A percentile compares a stretch with the other conserved stretches of the same genome.
These are phyloP conservation scores for Colletotrichum cuscutae DNA, from an alignment of 2,329 filamentous ascomycete species.

Conservation along the genomic window DNA sequence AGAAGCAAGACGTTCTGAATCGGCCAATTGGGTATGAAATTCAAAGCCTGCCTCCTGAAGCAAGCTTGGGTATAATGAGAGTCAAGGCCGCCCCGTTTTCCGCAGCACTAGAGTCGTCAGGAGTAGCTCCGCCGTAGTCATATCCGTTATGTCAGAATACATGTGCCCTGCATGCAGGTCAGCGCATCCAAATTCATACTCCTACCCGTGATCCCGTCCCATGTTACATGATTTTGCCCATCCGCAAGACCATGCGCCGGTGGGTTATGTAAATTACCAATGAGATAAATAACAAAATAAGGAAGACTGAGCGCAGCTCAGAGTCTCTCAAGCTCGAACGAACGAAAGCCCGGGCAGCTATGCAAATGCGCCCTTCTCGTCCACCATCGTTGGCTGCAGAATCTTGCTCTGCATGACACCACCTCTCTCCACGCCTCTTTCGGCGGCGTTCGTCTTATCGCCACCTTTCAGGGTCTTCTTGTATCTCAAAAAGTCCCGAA, in stretches of 20 bases:
- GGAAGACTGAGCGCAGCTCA: constrained; percentile 15
- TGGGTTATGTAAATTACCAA: background rate
- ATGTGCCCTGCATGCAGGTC: background rate
- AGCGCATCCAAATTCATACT: background rate
- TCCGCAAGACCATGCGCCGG: background rate
- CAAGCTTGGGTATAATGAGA: constrained; percentile 28
- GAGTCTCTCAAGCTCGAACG: background rate
- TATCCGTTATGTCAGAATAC: background rate
- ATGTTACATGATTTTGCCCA: background rate
- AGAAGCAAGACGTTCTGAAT: background rate
- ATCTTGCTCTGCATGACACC: constrained; percentile 5
- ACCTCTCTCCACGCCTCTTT: background rate
- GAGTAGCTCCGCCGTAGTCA: constrained; percentile 1
- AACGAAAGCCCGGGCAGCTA: background rate
- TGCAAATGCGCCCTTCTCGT: constrained; percentile 6
- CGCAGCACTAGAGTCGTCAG: background rate
- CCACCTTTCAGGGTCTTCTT: constrained; percentile 20
- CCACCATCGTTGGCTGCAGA: background rate
- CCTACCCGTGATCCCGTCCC: background rate
- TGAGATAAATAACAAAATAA: too few species aligned
- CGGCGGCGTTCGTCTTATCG: background rate
- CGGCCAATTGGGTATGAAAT: background rate
- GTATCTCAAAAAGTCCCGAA: constrained; percentile 12
- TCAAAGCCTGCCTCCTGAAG: constrained; percentile 15
- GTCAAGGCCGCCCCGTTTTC: constrained; percentile 10